These are phyloP conservation scores for Botryotinia narcissicola DNA, from an alignment of 2,329 filamentous ascomycete genomes.

Conservation along the genomic window DNA sequence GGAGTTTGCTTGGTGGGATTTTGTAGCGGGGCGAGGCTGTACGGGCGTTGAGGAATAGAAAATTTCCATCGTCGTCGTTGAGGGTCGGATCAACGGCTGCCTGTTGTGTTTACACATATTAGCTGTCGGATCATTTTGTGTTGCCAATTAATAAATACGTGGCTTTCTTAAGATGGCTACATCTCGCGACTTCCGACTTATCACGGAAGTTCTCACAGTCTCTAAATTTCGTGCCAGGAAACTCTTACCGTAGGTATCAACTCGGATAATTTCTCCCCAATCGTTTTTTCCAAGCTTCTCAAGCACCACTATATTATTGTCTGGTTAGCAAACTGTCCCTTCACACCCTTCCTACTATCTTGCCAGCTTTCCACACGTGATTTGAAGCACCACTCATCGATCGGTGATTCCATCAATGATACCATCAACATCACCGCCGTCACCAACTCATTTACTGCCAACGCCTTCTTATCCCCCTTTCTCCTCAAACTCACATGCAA, in stretches of 20 bases:
- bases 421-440: background rate
- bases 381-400: too few relatives aligned
- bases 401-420: too few relatives aligned
- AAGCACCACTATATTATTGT: constrained; percentile 47
- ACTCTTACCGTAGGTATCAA: constrained; percentile 26
- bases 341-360: background rate
- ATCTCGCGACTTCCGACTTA: background rate
- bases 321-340: background rate
- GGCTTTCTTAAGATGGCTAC: background rate
- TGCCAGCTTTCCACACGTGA: background rate
- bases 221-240: background rate
- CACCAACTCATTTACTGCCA: background rate
- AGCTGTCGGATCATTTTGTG: background rate
- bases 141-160: too few relatives aligned
- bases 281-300: constrained; percentile 36
- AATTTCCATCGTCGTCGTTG: constrained; percentile 42
- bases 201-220: background rate
- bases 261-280: constrained; percentile 28
- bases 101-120: background rate
- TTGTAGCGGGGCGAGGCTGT: constrained; percentile 42
- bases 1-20: constrained; percentile 42
- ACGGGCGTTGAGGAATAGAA: constrained; percentile 44
- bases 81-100: constrained; percentile 36
- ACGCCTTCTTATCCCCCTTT: too few relatives aligned
- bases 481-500: constrained; percentile 42